Evolutionary conservation across 2,329 filamentous ascomycete species (phyloP), one percentile per base, ranked within the genome.

Genomic region (Sarocladiaceae sp.): DNA sequence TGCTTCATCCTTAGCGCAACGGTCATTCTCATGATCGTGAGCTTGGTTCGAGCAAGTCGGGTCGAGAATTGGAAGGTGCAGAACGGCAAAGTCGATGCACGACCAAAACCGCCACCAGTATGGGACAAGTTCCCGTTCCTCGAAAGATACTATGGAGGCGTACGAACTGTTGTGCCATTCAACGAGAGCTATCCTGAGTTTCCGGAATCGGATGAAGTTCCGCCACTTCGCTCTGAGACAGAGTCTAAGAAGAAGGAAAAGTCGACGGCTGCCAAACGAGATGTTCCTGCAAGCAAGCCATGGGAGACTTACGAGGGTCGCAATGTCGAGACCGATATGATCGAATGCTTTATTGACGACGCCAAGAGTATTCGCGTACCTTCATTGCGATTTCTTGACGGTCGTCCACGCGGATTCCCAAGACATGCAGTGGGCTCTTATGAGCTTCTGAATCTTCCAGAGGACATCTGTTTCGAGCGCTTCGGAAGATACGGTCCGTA

Each of bases 381-480:
- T 1, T 69, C 78, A 4, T 71, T 96, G 40, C 83, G 84, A 18
- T 87, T 86, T 58, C 92, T 88, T 59, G 75, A 86, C 11, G 93
- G 93, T 3, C 80, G 94, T 2, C 88, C 91, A 0, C 78, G 81
- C 54, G 93, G 92, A 1, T 95, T 96, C 66, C 94, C 94, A 0
- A 83, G 94, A 47, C 82, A 90, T 54, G 82, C 89, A 2, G 80
- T 93, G 62, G 94, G 94, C n/a, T 96, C 90, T 0, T 92, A 96
- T 61, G 83, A 91, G 10, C 68, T 93, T 36, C 70, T 97, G 12
- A 86, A 84, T 0, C 73, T 97, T 31, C 82, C 87, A 17, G 83
- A 95, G 58, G 87, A 96, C 61, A 82, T 97, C 44, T 99, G 94
- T 71, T 97, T 96, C 64, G 94, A 99, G 59, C 81, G 94, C 2